Evolutionary conservation across 2,329 filamentous ascomycete species (phyloP), one percentile per base, ranked within the genome.

Genomic region (Magnaporthales sp.): DNA sequence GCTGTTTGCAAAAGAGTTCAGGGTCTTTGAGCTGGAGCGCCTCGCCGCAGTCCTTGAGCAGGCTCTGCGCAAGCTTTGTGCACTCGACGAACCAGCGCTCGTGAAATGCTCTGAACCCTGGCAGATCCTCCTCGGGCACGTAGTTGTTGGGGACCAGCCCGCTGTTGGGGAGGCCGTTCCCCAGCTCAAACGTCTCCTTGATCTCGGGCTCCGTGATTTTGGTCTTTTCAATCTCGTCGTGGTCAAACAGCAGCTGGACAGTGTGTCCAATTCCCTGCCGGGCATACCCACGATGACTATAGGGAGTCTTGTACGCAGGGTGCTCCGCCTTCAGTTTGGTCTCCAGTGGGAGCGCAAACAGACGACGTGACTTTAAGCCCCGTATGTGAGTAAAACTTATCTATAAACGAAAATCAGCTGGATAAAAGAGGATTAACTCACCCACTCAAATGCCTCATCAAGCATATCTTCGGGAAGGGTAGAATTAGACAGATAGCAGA

Each of bases 41-140:
- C n/a, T 77, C 62, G 4, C 74, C 74, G 1, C 78, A 68, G 4
- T 74, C 75, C 1, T 70, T 70, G 4, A 78, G 70, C 2, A 78
- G 67, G 22, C 72, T 67, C 27, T 72, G 70, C 15, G 74, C 73
- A 8, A 75, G 68, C 7, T 68, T 60, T 61, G 74, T 74, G 60
- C 75, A 74, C 8, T 70, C 66, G 66, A 72, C 73, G 68, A 77
- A 78, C 68, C 77, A 75, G 1, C 61, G 30, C 1, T 69, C 70
- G 61, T 75, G 69, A 67, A 76, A 76, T 0, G 29, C 19, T 1
- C 74, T 70, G 70, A 80, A 80, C 0, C 78, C 77, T 0, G 77
- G 77, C 6, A 80, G 70, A 19, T 69, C 69, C 4, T 46, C 38
- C 8, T 79, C 77, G 0, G 77, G 75, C 0, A 74, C 69, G 78